Conservation (phyloP, 257 asterid genomes). For the Nicotiana knightiana region DNA sequence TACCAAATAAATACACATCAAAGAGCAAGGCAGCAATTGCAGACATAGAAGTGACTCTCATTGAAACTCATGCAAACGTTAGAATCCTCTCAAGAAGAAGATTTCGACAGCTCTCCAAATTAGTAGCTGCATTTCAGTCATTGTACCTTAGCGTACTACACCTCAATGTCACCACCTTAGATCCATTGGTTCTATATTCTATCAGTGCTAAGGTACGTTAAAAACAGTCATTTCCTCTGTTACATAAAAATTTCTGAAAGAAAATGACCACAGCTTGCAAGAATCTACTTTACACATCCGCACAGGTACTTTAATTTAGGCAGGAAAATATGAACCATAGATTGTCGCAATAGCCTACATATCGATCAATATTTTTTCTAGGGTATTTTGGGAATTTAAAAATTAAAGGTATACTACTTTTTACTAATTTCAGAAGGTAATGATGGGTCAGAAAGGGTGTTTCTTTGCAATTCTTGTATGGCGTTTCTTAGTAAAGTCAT, state of each 20-base stretch:
- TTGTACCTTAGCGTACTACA: conserved; percentile 66
- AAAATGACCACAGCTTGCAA: conserved; percentile 78
- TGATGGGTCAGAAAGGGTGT: conserved; percentile 21
- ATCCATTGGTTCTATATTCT: conserved; percentile 82
- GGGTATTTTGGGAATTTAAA: conserved; percentile 24
- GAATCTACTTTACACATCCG: conserved; percentile 40
- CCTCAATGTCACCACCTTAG: conserved; percentile 78
- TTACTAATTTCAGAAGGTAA: conserved; percentile 2
- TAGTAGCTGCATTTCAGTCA: conserved; percentile 66
- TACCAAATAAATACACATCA: conserved; percentile 51
- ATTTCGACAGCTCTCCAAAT: conserved; percentile 62
- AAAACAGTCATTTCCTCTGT: not conserved
- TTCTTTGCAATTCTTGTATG: conserved; percentile 2
- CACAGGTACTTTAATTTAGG: not conserved
- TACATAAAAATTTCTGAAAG: conserved; percentile 13
- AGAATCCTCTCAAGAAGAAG: conserved; percentile 60
- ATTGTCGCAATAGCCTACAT: not conserved
- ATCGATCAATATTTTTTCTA: not conserved
- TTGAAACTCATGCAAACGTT: conserved; percentile 93
- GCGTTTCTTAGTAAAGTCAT: conserved; percentile 14
- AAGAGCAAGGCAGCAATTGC: conserved; percentile 66
- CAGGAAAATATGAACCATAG: conserved; percentile 9
- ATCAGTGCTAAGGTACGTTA: conserved; percentile 80
- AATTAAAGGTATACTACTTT: not conserved
- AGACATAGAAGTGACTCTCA: conserved; percentile 80